Evolutionary conservation across 805 yeast species (phyloP).

Genomic region (Candida dajiaensis): DNA sequence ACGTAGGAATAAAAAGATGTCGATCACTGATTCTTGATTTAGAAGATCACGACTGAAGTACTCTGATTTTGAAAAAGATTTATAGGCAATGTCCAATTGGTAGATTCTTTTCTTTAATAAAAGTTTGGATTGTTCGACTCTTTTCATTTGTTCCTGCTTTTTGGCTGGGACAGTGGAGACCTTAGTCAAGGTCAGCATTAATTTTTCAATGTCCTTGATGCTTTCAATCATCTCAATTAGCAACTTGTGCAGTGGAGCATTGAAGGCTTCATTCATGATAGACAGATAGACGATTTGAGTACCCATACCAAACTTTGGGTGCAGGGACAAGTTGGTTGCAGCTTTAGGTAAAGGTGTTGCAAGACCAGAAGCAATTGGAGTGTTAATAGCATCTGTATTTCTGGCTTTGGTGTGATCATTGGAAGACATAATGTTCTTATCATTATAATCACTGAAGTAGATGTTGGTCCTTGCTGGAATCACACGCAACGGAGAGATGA

Average conservation of each 20-base stretch:
- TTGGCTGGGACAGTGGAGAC: not conserved
- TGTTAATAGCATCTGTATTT: not conserved
- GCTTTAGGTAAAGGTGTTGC: constrained; percentile 29
- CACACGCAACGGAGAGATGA: constrained; percentile 34
- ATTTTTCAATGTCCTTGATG: constrained; percentile 20
- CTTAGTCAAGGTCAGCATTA: not conserved
- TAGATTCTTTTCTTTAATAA: constrained; percentile 26
- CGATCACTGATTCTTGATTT: constrained; percentile 29
- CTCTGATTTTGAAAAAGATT: constrained; percentile 29
- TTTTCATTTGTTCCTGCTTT: not conserved
- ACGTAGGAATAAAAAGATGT: constrained; percentile 34
- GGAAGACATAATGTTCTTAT: not conserved
- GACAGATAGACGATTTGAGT: constrained; percentile 22
- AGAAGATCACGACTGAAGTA: constrained; percentile 31
- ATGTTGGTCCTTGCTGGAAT: constrained; percentile 27
- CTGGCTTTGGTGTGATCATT: not conserved
- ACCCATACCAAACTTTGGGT: constrained; percentile 2
- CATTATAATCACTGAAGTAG: constrained; percentile 3
- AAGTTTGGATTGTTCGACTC: constrained; percentile 12
- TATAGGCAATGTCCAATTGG: constrained; percentile 30
- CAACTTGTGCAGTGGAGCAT: constrained; percentile 24
- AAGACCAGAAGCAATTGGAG: constrained; percentile 19
- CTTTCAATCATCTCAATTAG: constrained; percentile 27
- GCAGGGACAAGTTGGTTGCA: constrained; percentile 1
- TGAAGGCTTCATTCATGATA: constrained; percentile 29